These are phyloP conservation scores for Chiua sp. DNA, from an alignment of 1,284 basidiomycete genomes.

Conservation along the genomic window DNA sequence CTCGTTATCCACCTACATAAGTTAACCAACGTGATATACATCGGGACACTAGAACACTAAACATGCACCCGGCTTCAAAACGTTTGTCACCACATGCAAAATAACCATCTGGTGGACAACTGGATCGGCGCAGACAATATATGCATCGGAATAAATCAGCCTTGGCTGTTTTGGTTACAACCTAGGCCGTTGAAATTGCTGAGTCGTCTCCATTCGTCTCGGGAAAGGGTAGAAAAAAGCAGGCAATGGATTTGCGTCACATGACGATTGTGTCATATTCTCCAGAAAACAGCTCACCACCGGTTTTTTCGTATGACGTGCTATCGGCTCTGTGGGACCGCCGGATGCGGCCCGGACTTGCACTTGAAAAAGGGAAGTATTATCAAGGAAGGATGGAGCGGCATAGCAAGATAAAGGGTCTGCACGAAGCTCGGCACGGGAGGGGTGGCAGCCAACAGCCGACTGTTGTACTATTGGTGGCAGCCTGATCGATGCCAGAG, in stretches of 20 bases:
- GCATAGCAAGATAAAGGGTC: no score
- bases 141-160: conserved; percentile 77
- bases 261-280: conserved; percentile 78
- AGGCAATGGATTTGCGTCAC: conserved; percentile 83
- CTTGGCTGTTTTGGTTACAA: conserved; percentile 68
- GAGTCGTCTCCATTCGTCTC: conserved; percentile 18
- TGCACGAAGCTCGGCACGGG: no score
- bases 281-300: conserved; percentile 49
- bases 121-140: no score
- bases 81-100: conserved; percentile 82
- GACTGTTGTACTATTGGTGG: neutral
- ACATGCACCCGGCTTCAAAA: conserved; percentile 87
- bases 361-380: no score
- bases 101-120: conserved; percentile 87
- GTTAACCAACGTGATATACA: conserved; percentile 7
- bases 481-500: no score
- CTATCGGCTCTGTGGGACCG: conserved; percentile 61
- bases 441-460: no score
- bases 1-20: conserved; percentile 60
- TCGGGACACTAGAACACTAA: conserved; percentile 31
- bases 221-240: conserved; percentile 10
- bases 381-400: no score
- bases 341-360: no score
- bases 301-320: conserved; percentile 57
- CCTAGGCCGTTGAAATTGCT: conserved; percentile 46